Evolutionary conservation across 2,329 filamentous ascomycete species (phyloP).

Genomic region (Cryphonectria carpinicola): DNA sequence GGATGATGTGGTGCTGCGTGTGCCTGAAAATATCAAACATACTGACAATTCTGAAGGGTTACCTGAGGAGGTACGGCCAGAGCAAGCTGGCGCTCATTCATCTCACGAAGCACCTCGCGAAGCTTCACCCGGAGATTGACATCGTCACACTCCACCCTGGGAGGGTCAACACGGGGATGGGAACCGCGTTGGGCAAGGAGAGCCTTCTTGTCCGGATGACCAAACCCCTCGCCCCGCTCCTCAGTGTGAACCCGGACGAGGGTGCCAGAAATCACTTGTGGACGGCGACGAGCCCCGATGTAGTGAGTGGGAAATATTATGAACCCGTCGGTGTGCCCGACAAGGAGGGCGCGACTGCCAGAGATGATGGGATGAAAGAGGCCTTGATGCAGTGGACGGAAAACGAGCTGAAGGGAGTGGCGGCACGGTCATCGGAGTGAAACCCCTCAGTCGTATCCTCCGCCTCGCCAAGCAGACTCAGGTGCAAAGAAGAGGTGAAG

Average conservation of each 20-base stretch:
- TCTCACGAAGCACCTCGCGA: conserved; percentile 45
- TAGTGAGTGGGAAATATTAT: conserved; percentile 41
- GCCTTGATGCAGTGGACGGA: conserved; percentile 33
- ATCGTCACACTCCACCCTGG: conserved; percentile 47
- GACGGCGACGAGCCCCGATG: conserved; percentile 40
- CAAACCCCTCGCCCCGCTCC: conserved; percentile 15
- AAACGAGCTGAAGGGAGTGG: conserved; percentile 33
- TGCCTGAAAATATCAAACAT: neutral
- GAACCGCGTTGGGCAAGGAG: conserved; percentile 18
- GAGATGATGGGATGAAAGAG: conserved; percentile 33
- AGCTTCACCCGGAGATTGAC: conserved; percentile 42
- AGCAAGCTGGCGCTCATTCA: conserved; percentile 53
- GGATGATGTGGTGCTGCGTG: too few relatives aligned
- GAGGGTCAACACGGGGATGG: conserved; percentile 42
- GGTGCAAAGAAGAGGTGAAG: neutral
- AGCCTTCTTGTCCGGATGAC: conserved; percentile 19
- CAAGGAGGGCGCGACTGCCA: conserved; percentile 27
- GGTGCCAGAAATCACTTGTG: conserved; percentile 45
- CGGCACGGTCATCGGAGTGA: neutral
- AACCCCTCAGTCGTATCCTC: neutral
- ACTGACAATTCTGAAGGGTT: conserved; percentile 29
- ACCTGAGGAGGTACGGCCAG: conserved; percentile 48
- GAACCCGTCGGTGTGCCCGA: conserved; percentile 38
- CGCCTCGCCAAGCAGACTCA: neutral
- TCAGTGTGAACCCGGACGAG: conserved; percentile 35